Conservation (phyloP, 2,329 filamentous ascomycete genomes). For the Trichophyton simii region DNA sequence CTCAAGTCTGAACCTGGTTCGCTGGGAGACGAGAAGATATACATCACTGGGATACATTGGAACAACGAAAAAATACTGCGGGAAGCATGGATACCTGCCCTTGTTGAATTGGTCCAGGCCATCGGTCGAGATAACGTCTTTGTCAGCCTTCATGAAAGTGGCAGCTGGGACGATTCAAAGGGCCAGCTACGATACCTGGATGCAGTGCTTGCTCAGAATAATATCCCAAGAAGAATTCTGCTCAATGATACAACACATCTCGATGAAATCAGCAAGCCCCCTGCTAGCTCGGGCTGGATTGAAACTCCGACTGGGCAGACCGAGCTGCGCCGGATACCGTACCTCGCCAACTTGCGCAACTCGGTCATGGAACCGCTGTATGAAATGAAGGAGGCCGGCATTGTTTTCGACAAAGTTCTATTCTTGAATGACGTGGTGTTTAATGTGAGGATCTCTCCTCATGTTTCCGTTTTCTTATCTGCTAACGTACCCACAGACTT, state of each 20-base stretch:
- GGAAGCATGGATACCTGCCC: slow-evolving; percentile 49
- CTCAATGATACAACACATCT: slow-evolving; percentile 48
- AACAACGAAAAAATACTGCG: slow-evolving; percentile 51
- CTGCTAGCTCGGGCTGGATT: slow-evolving; percentile 49
- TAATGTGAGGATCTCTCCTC: slow-evolving; percentile 19
- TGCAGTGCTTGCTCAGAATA: slow-evolving; percentile 37
- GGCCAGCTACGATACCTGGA: slow-evolving; percentile 47
- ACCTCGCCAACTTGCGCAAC: slow-evolving; percentile 53
- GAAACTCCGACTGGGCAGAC: slow-evolving; percentile 41
- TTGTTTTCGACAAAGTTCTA: slow-evolving; percentile 43
- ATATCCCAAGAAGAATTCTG: slow-evolving; percentile 44
- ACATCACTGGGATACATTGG: slow-evolving; percentile 58
- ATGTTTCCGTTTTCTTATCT: background rate
- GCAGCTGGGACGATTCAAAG: slow-evolving; percentile 58
- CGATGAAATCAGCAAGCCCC: slow-evolving; percentile 40
- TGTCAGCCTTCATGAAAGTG: slow-evolving; percentile 55
- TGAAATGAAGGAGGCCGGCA: slow-evolving; percentile 36
- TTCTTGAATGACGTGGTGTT: slow-evolving; percentile 44
- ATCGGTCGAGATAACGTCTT: slow-evolving; percentile 54
- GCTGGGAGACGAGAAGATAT: slow-evolving; percentile 32
- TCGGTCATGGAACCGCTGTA: slow-evolving; percentile 46
- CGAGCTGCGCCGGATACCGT: slow-evolving; percentile 55
- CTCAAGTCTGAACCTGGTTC: background rate
- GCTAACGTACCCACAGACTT: slow-evolving; percentile 29
- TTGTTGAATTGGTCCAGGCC: slow-evolving; percentile 44